Conservation (phyloP, 352 stramenopile species). For the Globisporangium sylvaticum region DNA sequence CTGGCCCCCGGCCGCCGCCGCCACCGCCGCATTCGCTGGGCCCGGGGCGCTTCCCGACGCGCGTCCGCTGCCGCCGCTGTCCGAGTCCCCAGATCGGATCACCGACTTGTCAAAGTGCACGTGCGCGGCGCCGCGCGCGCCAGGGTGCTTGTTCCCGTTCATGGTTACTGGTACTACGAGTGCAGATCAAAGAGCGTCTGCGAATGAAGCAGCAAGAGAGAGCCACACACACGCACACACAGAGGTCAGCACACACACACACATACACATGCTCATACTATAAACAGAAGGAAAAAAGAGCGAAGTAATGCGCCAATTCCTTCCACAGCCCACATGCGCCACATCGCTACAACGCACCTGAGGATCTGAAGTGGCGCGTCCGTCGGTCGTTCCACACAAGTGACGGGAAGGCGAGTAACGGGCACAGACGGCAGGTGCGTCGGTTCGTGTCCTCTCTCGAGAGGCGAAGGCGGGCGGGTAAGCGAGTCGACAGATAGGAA, state of each 20-base stretch:
- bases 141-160: slow-evolving; percentile 37
- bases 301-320: not conserved
- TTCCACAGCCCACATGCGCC: not conserved
- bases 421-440: not conserved
- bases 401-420: not conserved
- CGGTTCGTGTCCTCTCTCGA: not conserved
- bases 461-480: too few species aligned
- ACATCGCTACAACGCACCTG: not conserved
- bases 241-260: not conserved
- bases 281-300: not conserved
- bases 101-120: slow-evolving; percentile 75
- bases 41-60: slow-evolving; percentile 15
- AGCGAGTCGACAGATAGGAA: not conserved
- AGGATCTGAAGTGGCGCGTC: not conserved
- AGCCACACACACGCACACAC: not conserved
- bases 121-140: slow-evolving; percentile 22
- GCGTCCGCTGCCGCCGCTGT: slow-evolving; percentile 43
- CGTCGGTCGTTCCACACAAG: not conserved
- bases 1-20: not conserved
- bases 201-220: not conserved
- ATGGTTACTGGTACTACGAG: slow-evolving; percentile 16
- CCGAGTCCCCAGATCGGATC: slow-evolving; percentile 33
- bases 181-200: not conserved
- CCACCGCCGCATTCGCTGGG: not conserved
- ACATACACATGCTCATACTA: not conserved